phyloP scores from a whole-genome alignment of 208 protist species.

The Crithidia fasciculata region DNA sequence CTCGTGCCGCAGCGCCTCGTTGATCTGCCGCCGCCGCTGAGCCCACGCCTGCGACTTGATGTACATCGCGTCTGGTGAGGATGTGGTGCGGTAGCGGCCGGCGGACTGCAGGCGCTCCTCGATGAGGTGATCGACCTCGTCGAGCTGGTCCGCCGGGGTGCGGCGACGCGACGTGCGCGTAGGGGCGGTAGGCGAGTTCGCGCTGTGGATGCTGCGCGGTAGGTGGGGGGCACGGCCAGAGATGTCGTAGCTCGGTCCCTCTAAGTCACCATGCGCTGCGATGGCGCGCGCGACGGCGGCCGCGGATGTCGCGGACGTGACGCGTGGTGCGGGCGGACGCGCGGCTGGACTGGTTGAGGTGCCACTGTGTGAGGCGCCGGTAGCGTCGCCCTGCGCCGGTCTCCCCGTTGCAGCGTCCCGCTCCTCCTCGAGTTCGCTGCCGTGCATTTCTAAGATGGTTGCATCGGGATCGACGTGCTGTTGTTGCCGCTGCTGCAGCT shows the following conservation, averaged over 20 bases:
- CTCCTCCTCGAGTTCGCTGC: not conserved
- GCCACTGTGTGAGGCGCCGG: not conserved
- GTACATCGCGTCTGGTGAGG: constrained; percentile 58
- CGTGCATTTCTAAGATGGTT: constrained; percentile 7
- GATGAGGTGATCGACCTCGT: constrained; percentile 39
- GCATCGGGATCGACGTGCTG: constrained; percentile 6
- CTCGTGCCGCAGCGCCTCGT: constrained; percentile 30
- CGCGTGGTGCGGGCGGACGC: constrained; percentile 8
- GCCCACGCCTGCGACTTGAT: constrained; percentile 61
- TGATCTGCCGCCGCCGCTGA: constrained; percentile 30
- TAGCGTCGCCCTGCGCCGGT: not conserved
- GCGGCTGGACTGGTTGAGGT: constrained; percentile 6
- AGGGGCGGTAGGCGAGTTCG: too few species aligned
- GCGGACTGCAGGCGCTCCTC: constrained; percentile 33
- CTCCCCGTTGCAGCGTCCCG: too few species aligned
- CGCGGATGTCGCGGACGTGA: not conserved
- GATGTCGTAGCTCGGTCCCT: not conserved
- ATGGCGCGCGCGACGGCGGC: constrained; percentile 22
- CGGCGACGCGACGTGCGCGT: constrained; percentile 5
- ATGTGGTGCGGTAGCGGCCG: constrained; percentile 42
- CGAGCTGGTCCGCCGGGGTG: not conserved
- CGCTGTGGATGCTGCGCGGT: not conserved
- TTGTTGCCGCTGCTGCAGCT: not conserved
- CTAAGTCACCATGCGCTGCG: constrained; percentile 10
- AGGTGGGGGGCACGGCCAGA: not conserved